Conservation (phyloP, 495 filamentous ascomycete genomes). For the Astrothelium subdiscretum region DNA sequence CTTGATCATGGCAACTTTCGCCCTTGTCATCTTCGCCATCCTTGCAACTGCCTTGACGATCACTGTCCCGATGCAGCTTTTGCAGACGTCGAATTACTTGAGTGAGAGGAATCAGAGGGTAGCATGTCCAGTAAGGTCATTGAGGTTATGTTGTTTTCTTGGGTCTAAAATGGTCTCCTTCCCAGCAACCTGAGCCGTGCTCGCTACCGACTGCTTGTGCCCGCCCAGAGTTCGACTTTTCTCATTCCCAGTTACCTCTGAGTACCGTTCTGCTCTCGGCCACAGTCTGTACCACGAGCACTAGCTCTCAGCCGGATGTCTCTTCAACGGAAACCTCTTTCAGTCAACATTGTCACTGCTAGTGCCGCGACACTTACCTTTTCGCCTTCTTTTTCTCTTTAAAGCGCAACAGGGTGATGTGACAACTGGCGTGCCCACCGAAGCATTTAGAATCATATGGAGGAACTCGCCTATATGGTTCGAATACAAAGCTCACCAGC, state of each 20-base stretch:
- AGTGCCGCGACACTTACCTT: neutral
- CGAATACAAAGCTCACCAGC: no score
- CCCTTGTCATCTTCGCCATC: neutral
- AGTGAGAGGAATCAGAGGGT: neutral
- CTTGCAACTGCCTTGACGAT: neutral
- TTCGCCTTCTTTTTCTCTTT: no score
- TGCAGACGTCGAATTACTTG: neutral
- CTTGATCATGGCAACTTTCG: neutral
- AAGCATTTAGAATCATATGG: no score
- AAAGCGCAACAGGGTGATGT: no score
- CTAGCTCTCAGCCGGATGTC: neutral
- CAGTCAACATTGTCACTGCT: neutral
- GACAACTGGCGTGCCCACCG: no score
- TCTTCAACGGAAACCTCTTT: neutral
- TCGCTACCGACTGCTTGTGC: neutral
- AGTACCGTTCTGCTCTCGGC: neutral
- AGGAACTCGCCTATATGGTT: no score
- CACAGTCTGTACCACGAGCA: neutral
- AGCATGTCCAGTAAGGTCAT: neutral
- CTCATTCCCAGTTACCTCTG: neutral
- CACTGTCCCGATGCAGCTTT: neutral
- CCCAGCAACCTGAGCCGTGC: neutral
- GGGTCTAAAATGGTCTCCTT: neutral
- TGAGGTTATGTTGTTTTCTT: neutral
- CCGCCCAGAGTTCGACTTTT: neutral